phyloP scores from a whole-genome alignment of 495 filamentous ascomycete species.

The Aspergillus bridgeri region DNA sequence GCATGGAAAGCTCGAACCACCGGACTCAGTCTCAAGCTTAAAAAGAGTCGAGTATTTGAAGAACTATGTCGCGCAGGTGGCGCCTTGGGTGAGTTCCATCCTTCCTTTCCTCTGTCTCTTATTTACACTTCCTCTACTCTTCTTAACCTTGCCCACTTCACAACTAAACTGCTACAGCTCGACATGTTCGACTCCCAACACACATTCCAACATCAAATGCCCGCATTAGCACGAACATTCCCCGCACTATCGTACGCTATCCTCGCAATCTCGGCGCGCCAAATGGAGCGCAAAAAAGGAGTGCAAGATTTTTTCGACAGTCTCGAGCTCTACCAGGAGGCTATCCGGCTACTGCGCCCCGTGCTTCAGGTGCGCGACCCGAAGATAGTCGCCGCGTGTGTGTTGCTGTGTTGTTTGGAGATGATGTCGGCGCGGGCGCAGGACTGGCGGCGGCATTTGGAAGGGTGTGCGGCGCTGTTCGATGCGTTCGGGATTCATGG shows the following conservation, averaged over 20 bases:
- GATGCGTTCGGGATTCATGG: constrained; percentile 41
- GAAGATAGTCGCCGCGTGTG: constrained; percentile 38
- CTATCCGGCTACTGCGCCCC: constrained; percentile 38
- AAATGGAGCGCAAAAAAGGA: constrained; percentile 40
- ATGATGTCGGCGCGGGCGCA: constrained; percentile 48
- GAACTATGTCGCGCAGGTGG: constrained; percentile 44
- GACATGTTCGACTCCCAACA: constrained; percentile 49
- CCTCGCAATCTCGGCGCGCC: constrained; percentile 41
- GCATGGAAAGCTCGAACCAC: no score
- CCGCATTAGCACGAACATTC: constrained; percentile 34
- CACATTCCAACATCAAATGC: constrained; percentile 40
- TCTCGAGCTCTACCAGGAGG: constrained; percentile 44
- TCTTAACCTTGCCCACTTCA: no score
- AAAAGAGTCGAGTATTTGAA: constrained; percentile 39
- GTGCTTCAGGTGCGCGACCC: constrained; percentile 36
- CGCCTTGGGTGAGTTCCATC: constrained; percentile 34
- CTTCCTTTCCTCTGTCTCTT: neutral
- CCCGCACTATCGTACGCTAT: constrained; percentile 40
- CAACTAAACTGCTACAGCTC: constrained; percentile 27
- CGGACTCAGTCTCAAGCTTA: constrained; percentile 23
- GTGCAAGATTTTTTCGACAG: constrained; percentile 36
- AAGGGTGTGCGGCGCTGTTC: constrained; percentile 47
- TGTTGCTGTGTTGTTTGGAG: constrained; percentile 43
- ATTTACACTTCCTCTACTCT: neutral
- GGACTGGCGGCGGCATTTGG: constrained; percentile 46